Base-by-base conservation (phyloP, 2,329 filamentous ascomycete species). In the Venturia nashicola region DNA sequence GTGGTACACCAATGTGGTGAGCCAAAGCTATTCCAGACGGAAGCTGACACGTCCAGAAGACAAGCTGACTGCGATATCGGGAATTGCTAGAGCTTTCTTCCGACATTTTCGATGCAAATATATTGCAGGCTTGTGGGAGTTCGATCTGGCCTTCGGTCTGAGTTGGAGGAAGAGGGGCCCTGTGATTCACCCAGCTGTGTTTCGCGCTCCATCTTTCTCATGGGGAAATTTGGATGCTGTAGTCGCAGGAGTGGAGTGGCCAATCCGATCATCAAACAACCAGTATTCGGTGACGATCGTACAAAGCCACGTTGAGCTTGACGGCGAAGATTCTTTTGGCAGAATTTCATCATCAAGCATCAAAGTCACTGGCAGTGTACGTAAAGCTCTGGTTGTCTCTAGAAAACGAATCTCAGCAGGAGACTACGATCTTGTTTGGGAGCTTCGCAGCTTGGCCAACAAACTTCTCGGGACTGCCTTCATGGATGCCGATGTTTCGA, bases 1-100 rank as follows among this genome's bases (percentile, higher is more conserved):
- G n/a, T 65, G 64, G 64, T 64, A 65, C 18, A 64, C 39, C 46
- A 59, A 65, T 14, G 59, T 65, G 16, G 63, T 65, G 4, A 23
- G 40, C 18, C 63, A 64, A 55, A 65, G 64, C 54, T 65, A 65
- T 61, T 65, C 64, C 27, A 39, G 46, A 36, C 63, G 64, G 20
- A 60, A 65, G 23, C 57, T 65, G 51, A 65, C 64, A 5, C 48
- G 55, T 1, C 32, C 51, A n/a, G 57, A 61, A 11, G 64, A 65
- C 55, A 65, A 65, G 27, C 36, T 65, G 14, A 43, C 63, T 6
- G 64, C 64, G n/a, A 64, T 65, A 39, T 61, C 42, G 14, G 64
- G 64, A 36, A 32, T 65, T n/a, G 64, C 64, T n/a, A 23, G 54
- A 48, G 60, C 61, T 9, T 65, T 65, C 39, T 44, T 18, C 27